These are phyloP conservation scores for Acanthochlamys bracteata DNA, from an alignment of 106 monocot species.

Conservation along the genomic window DNA sequence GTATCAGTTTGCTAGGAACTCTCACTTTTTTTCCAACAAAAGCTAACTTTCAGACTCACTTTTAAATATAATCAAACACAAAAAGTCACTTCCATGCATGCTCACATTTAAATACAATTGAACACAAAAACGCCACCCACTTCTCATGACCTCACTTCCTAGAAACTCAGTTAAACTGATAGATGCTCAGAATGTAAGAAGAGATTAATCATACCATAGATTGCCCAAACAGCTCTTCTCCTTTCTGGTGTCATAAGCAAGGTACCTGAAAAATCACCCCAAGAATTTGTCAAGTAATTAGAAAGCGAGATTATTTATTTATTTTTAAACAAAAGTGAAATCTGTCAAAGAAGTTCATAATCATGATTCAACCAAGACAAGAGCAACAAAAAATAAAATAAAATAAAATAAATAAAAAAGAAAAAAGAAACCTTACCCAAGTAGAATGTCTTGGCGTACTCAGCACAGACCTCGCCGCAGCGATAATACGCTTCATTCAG, in stretches of 20 bases:
- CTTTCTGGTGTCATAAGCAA: conserved; percentile 81
- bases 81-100: too few species aligned
- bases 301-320: background rate
- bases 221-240: conserved; percentile 75
- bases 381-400: background rate
- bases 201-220: conserved; percentile 41
- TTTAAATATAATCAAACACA: too few species aligned
- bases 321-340: too few species aligned
- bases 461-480: conserved; percentile 46
- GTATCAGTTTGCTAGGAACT: too few species aligned
- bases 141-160: too few species aligned
- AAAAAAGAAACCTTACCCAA: conserved; percentile 22
- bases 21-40: too few species aligned
- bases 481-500: conserved; percentile 33
- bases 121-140: too few species aligned
- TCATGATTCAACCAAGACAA: background rate
- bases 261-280: conserved; percentile 35
- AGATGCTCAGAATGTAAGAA: background rate
- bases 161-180: too few species aligned
- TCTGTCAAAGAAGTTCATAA: too few species aligned
- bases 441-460: conserved; percentile 61
- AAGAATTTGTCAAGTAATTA: background rate
- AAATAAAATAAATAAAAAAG: background rate
- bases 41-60: too few species aligned
- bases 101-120: too few species aligned